phyloP scores from a whole-genome alignment of 352 stramenopile genomes.

The Phytophthora crassamura region DNA sequence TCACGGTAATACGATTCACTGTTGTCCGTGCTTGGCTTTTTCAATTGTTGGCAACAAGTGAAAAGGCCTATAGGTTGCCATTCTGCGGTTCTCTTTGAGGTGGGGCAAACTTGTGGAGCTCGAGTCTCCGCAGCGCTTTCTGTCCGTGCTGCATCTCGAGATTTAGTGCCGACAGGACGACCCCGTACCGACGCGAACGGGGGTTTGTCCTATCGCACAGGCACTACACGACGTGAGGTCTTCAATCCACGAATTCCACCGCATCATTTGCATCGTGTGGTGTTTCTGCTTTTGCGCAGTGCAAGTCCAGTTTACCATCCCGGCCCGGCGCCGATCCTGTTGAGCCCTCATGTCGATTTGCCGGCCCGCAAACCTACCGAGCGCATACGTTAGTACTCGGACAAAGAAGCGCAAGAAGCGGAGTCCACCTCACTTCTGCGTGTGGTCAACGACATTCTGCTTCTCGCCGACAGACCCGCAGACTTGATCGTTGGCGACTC shows the following conservation, averaged over 20 bases:
- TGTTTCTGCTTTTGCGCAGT: not conserved
- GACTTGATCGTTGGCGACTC: not conserved
- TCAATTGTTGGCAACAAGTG: not conserved
- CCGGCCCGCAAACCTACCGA: slow-evolving; percentile 1
- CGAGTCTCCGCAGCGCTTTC: slow-evolving; percentile 15
- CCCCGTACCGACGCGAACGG: not conserved
- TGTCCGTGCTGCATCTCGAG: slow-evolving; percentile 27
- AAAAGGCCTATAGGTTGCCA: not conserved
- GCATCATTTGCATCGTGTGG: not conserved
- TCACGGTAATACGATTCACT: too few species aligned
- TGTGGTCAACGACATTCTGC: slow-evolving; percentile 30
- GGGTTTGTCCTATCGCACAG: slow-evolving; percentile 10
- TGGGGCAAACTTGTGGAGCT: slow-evolving; percentile 32
- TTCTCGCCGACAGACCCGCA: slow-evolving; percentile 28
- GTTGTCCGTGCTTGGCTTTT: not conserved
- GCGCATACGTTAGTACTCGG: slow-evolving; percentile 27
- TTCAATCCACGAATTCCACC: not conserved
- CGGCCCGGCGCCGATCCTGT: slow-evolving; percentile 23
- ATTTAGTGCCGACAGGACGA: slow-evolving; percentile 29
- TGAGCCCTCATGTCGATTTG: slow-evolving; percentile 29
- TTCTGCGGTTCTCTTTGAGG: slow-evolving; percentile 30
- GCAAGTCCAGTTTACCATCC: slow-evolving; percentile 18
- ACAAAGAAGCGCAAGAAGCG: slow-evolving; percentile 33
- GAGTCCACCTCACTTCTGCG: slow-evolving; percentile 4
- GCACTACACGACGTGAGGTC: not conserved